Base-by-base conservation (phyloP, 495 filamentous ascomycete species). In the Friedmanniomyces endolithicus region DNA sequence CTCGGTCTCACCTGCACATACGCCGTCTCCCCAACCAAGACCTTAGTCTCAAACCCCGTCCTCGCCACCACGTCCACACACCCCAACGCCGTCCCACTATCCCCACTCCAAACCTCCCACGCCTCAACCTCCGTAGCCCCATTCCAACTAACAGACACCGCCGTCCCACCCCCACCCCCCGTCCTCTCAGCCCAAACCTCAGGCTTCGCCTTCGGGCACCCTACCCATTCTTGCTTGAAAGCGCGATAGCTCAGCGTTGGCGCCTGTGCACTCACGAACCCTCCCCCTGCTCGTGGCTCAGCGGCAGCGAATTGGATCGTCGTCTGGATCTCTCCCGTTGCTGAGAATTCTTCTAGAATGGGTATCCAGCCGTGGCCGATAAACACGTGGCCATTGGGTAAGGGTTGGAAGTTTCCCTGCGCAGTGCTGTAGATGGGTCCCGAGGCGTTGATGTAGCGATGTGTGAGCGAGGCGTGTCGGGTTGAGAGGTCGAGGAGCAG, bases 351-450 rank as follows among this genome's bases (percentile, higher is more conserved):
- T 35, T 55, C 60, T 29, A 56, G 35, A 19, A 60, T 52, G 6
- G 62, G 62, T 31, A 62, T 56, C 49, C 33, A 51, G 35, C 61
- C 58, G 31, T 55, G 60, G 1, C 58, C 65, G n/a, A 67, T 43
- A 20, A 64, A 48, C 20, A 62, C 53, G 51, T 65, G 62, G 25
- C 61, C 61, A 37, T 63, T 60, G 16, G 49, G 35, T 11, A 65
- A 57, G 23, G 59, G 31, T 24, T 65, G 61, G 12, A 55, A 52
- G 51, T 58, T 62, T 17, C 63, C 65, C 43, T 64, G 61, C 11
- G 65, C 58, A 12, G 55, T 61, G 1, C 48, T 35, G 40, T 52
- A 61, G 19, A 53, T 61, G 19, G 55, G 48, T 3, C 53, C 54
- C 8, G 22, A 25, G 7, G 20, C 58, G 41, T 61, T 57, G 48